A percentile compares a stretch with the other conserved stretches of the same genome.
These are phyloP conservation scores for Castanospermum australe DNA, from an alignment of 306 rosid genomes.

Conservation along the genomic window DNA sequence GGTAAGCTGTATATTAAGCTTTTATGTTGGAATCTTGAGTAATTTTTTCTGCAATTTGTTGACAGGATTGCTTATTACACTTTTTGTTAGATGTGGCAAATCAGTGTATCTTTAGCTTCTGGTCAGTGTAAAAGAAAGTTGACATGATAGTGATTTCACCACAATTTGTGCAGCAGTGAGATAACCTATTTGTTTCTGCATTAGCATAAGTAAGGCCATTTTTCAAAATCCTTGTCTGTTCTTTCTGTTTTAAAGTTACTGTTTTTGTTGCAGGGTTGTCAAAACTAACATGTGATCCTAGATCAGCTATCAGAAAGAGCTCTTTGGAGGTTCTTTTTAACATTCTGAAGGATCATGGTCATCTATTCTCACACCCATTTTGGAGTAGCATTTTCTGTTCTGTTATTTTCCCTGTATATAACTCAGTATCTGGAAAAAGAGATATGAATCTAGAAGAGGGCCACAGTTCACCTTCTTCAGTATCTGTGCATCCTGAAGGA, in stretches of 20 bases:
- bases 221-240: background rate
- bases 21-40: background rate
- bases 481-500: constrained; percentile 54
- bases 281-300: constrained; percentile 86
- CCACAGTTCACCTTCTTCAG: constrained; percentile 40
- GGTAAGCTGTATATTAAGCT: background rate
- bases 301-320: constrained; percentile 95
- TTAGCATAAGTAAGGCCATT: background rate
- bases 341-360: constrained; percentile 95
- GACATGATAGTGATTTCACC: constrained; percentile 10
- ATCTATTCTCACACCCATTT: constrained; percentile 74
- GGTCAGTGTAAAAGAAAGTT: background rate
- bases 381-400: constrained; percentile 76
- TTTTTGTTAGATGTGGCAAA: background rate
- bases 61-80: background rate
- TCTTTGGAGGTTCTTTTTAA: constrained; percentile 97
- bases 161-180: constrained; percentile 12
- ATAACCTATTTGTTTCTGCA: background rate
- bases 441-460: constrained; percentile 42
- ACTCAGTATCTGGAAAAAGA: constrained; percentile 46
- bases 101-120: constrained; percentile 16
- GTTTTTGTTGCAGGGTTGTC: constrained; percentile 72
- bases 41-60: background rate
- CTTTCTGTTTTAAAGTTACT: constrained; percentile 22
- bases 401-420: constrained; percentile 80